Base-by-base conservation (phyloP, 2,329 filamentous ascomycete genomes). In the Penicillium sp. region DNA sequence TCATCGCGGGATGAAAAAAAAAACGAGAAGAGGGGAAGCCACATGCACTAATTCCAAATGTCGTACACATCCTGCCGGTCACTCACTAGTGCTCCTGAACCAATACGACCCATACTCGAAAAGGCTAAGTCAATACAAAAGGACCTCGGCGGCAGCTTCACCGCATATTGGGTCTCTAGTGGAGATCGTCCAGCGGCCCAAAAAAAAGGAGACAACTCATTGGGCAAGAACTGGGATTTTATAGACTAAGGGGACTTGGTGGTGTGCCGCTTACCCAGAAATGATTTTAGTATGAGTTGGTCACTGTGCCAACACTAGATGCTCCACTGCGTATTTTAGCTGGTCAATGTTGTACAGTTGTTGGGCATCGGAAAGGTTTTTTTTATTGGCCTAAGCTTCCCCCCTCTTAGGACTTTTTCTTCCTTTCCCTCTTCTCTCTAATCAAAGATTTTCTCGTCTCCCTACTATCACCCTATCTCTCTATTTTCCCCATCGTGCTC, bases 271-370 rank as follows among this genome's bases (percentile, higher is more conserved):
- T 50, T 45, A 39, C 26, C 50, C 42, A 21, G 16, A 52, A 23
- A 21, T 14, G 54, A 55, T 43, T 31, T 46, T 61, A 64, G 61
- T 53, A 60, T 54, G 51, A 62, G 47, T 35, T 63, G 64, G 62
- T 67, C 62, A 66, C 64, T 67, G 60, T 67, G 64, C 57, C 64
- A 67, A 67, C 64, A 21, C 13, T 25, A 14, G 14, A 50, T 46
- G 56, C 53, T 51, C 59, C 62, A 54, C 59, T 47, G 46, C 27
- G 25, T 23, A 37, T 44, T 50, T 50, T 53, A 31, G 31, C 33
- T 59, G 44, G 42, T 43, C 50, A 29, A 56, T 60, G 54, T 62
- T 62, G 53, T 62, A 60, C 57, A 58, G 55, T 50, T 54, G 48
- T 61, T 62, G 58, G 60, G 58, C 58, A 58, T 50, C 48, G 48